Conservation (phyloP, 805 yeast genomes). For the Nakazawaea populi region DNA sequence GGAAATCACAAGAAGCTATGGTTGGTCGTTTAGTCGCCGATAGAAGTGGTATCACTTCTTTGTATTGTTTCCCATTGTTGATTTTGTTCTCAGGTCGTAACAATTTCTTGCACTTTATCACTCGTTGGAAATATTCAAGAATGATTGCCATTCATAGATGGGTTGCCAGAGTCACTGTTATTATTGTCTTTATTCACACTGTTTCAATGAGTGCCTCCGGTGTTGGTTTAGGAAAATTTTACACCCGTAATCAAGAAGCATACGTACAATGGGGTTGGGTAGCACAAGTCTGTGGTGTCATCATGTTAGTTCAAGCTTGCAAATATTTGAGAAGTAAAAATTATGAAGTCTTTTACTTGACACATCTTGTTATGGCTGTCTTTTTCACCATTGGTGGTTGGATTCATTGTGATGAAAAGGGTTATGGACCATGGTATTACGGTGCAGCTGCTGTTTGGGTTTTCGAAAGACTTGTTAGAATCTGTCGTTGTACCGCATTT, state of each 20-base stretch:
- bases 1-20: constrained; percentile 12
- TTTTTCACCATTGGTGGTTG: constrained; percentile 39
- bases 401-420: constrained; percentile 23
- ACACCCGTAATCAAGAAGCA: constrained; percentile 3
- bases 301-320: constrained; percentile 34
- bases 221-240: constrained; percentile 15
- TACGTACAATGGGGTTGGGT: constrained; percentile 22
- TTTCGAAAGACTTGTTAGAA: constrained; percentile 28
- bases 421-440: constrained; percentile 2
- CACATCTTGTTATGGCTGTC: constrained; percentile 35
- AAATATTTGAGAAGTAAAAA: constrained; percentile 33
- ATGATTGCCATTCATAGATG: constrained; percentile 56
- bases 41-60: constrained; percentile 46
- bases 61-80: constrained; percentile 44
- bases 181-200: constrained; percentile 41
- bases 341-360: constrained; percentile 34
- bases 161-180: constrained; percentile 37
- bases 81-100: constrained; percentile 58
- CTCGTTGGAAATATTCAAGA: constrained; percentile 52
- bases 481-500: constrained; percentile 27
- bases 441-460: constrained; percentile 23
- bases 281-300: constrained; percentile 25
- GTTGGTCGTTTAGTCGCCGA: constrained; percentile 36
- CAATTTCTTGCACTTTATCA: constrained; percentile 52
- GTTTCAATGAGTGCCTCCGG: constrained; percentile 23